phyloP scores from a whole-genome alignment of 768 basidiomycete genomes.

The Phylloporus scabripes region DNA sequence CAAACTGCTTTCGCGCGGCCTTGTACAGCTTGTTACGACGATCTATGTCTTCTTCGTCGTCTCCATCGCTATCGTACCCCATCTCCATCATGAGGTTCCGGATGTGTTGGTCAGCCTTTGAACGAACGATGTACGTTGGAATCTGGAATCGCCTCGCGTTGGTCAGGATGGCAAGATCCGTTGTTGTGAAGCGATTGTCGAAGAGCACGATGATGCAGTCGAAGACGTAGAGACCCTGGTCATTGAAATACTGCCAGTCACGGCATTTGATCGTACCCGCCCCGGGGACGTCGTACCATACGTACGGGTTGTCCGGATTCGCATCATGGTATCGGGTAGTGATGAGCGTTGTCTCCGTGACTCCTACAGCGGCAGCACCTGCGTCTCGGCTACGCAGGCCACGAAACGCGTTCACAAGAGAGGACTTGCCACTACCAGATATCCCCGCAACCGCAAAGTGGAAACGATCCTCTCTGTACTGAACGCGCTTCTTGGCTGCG shows the following conservation, averaged over 20 bases:
- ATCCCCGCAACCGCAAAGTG: conserved; percentile 34
- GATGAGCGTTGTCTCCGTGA: conserved; percentile 17
- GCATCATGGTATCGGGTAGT: conserved; percentile 14
- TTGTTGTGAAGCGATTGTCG: conserved; percentile 21
- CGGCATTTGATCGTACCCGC: conserved; percentile 16
- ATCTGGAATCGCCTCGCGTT: conserved; percentile 15
- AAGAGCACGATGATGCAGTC: conserved; percentile 21
- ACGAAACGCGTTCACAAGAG: conserved; percentile 34
- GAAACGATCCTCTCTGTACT: conserved; percentile 25
- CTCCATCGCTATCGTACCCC: conserved; percentile 18
- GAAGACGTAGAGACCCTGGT: conserved; percentile 22
- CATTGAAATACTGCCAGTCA: conserved; percentile 22
- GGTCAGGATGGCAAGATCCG: conserved; percentile 16
- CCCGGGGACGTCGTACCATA: conserved; percentile 23
- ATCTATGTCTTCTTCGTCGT: conserved; percentile 8
- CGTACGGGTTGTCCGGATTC: conserved; percentile 10
- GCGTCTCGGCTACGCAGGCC: conserved; percentile 22
- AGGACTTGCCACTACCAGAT: conserved; percentile 35
- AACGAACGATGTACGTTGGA: conserved; percentile 21
- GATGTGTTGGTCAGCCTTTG: conserved; percentile 21
- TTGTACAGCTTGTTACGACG: conserved; percentile 9
- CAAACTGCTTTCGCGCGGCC: conserved; percentile 12
- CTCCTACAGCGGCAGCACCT: conserved; percentile 14
- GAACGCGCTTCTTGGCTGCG: conserved; percentile 15
- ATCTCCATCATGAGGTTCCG: conserved; percentile 15